Conservation (phyloP, 768 basidiomycete species). For the Mycena polygramma region DNA sequence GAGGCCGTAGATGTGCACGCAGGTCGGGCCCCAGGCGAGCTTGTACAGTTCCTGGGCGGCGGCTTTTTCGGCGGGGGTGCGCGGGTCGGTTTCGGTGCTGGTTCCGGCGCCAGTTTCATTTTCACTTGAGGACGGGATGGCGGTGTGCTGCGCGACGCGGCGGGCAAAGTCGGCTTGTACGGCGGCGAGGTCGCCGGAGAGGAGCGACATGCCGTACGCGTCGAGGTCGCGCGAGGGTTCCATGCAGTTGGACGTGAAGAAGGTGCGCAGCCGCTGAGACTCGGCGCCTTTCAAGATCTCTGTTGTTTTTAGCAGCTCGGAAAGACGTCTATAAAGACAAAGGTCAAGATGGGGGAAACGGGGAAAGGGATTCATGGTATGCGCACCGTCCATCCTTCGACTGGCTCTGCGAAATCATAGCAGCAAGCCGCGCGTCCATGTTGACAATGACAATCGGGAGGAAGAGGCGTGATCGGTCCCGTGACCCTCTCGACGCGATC, state of each 20-base stretch:
- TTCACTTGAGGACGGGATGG: no score
- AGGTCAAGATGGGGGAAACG: no score
- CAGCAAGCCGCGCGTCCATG: no score
- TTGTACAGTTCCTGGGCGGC: constrained; percentile 48
- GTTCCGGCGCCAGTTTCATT: neutral
- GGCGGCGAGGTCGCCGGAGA: constrained; percentile 41
- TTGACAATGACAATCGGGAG: no score
- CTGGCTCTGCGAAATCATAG: no score
- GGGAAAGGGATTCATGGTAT: no score
- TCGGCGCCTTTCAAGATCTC: constrained; percentile 52
- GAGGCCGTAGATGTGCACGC: constrained; percentile 54
- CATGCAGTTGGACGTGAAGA: constrained; percentile 51
- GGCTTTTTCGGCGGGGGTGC: constrained; percentile 27
- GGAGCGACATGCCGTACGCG: constrained; percentile 45
- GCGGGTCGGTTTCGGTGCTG: neutral
- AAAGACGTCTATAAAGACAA: constrained; percentile 40
- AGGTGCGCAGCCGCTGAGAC: constrained; percentile 53
- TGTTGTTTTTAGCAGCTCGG: constrained; percentile 47
- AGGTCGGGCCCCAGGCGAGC: constrained; percentile 57
- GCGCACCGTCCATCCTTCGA: no score
- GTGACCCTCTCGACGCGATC: no score
- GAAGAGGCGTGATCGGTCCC: no score
- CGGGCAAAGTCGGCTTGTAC: constrained; percentile 44
- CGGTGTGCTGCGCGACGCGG: constrained; percentile 36
- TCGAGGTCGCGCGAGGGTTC: constrained; percentile 53